These are phyloP conservation scores for Hypericum androsaemum DNA, from an alignment of 345 rosid species.

Conservation along the genomic window DNA sequence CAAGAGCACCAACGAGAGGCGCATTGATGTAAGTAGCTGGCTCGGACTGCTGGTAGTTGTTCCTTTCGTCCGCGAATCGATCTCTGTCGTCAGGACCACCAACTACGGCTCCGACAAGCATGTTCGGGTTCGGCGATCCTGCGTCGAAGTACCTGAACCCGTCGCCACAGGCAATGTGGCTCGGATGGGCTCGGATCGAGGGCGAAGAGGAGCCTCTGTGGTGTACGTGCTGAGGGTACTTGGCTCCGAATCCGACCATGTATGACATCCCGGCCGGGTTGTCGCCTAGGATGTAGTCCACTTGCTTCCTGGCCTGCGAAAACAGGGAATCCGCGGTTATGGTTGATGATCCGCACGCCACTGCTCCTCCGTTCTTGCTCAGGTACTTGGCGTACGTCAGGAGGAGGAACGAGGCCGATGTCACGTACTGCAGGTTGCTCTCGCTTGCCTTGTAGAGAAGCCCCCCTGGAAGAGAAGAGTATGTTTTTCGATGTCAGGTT, in stretches of 20 bases:
- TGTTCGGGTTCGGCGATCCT: conserved; percentile 71
- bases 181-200: conserved; percentile 57
- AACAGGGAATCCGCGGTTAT: conserved; percentile 30
- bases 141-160: conserved; percentile 65
- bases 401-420: conserved; percentile 73
- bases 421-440: conserved; percentile 97
- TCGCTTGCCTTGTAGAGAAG: conserved; percentile 83
- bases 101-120: conserved; percentile 71
- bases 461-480: conserved; percentile 41
- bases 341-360: conserved; percentile 31
- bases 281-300: conserved; percentile 77
- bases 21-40: conserved; percentile 91
- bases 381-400: conserved; percentile 80
- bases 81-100: conserved; percentile 86
- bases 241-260: conserved; percentile 81
- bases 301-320: conserved; percentile 54
- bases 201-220: conserved; percentile 88
- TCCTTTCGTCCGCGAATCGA: conserved; percentile 61
- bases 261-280: conserved; percentile 73
- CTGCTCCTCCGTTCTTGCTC: conserved; percentile 28
- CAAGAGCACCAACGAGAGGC: conserved; percentile 80
- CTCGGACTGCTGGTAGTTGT: conserved; percentile 82
- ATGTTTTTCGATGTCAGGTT: not conserved
- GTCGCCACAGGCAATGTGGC: conserved; percentile 53
- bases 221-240: conserved; percentile 68